phyloP scores from a whole-genome alignment of 1,139 yeast genomes.

The Debaryomyces singareniensis region DNA sequence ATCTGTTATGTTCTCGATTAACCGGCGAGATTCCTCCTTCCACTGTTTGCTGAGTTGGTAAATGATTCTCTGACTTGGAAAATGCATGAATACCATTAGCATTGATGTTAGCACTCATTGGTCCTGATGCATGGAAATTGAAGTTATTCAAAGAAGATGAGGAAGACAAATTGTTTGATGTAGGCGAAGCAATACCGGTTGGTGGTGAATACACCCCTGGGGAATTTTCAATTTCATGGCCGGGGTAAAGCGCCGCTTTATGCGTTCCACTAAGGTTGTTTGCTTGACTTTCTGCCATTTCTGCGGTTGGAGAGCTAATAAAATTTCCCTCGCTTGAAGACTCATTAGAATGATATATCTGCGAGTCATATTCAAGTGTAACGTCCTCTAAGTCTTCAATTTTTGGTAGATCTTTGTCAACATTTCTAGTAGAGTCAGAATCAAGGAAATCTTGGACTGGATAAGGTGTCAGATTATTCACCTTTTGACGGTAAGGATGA shows the following conservation, averaged over 20 bases:
- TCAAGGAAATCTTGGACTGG: conserved; percentile 13
- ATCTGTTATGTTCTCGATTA: conserved; percentile 23
- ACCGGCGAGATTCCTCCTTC: conserved; percentile 10
- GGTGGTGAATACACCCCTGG: conserved; percentile 12
- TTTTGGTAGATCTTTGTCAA: too few relatives aligned
- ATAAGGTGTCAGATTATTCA: conserved; percentile 16
- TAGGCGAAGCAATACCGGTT: conserved; percentile 17
- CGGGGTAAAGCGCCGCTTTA: conserved; percentile 6
- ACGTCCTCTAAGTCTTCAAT: neutral
- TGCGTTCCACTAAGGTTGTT: neutral
- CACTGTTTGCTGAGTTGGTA: neutral
- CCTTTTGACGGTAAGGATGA: conserved; percentile 33
- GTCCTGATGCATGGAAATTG: conserved; percentile 8
- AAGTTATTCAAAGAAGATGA: conserved; percentile 36
- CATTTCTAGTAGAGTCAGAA: too few relatives aligned
- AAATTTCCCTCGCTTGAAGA: too few relatives aligned
- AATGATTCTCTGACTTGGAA: conserved; percentile 26
- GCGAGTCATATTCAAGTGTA: neutral
- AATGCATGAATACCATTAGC: conserved; percentile 6
- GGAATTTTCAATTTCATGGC: conserved; percentile 14
- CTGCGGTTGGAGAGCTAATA: too few relatives aligned
- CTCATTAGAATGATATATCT: too few relatives aligned
- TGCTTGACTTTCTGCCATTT: neutral
- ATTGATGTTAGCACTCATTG: conserved; percentile 1
- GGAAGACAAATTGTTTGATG: conserved; percentile 27